A percentile compares a stretch with the other conserved stretches of the same genome.
phyloP scores from a whole-genome alignment of 2,329 filamentous ascomycete genomes.

The Knoxdaviesia capensis region DNA sequence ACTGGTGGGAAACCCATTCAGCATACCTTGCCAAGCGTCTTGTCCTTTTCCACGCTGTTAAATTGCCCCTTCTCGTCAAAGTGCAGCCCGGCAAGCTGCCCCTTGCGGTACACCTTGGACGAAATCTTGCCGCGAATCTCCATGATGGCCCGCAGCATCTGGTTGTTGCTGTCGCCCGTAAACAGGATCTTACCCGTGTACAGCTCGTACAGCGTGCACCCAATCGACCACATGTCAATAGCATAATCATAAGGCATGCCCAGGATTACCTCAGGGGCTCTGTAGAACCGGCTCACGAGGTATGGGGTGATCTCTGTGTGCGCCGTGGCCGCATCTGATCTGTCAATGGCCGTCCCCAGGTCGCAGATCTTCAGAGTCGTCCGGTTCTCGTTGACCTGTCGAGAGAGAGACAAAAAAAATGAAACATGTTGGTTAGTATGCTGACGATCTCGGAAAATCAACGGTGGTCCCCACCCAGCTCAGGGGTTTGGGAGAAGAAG shows the following conservation, averaged over 20 bases:
- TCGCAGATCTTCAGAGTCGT: slow-evolving; percentile 89
- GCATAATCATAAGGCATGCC: slow-evolving; percentile 91
- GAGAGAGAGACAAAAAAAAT: neutral
- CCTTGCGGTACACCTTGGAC: slow-evolving; percentile 69
- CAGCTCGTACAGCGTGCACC: slow-evolving; percentile 89
- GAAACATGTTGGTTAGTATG: slow-evolving; percentile 9
- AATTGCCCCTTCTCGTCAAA: slow-evolving; percentile 78
- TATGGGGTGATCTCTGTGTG: slow-evolving; percentile 81
- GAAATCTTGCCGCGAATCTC: slow-evolving; percentile 87
- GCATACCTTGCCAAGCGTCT: slow-evolving; percentile 62
- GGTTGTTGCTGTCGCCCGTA: slow-evolving; percentile 87
- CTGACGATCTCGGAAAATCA: neutral
- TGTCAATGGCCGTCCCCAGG: slow-evolving; percentile 85
- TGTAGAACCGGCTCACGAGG: slow-evolving; percentile 91
- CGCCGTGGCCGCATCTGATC: slow-evolving; percentile 51
- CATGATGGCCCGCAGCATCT: slow-evolving; percentile 94
- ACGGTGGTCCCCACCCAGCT: neutral
- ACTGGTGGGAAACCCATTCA: too few relatives aligned
- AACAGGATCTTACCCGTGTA: slow-evolving; percentile 97
- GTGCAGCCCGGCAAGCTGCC: slow-evolving; percentile 54
- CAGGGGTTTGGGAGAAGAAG: neutral
- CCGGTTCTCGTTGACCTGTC: slow-evolving; percentile 54
- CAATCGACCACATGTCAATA: slow-evolving; percentile 95
- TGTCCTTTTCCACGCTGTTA: slow-evolving; percentile 67
- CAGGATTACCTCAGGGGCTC: slow-evolving; percentile 89